Base-by-base conservation (phyloP, 2,329 filamentous ascomycete species). In the Apiospora hydei region DNA sequence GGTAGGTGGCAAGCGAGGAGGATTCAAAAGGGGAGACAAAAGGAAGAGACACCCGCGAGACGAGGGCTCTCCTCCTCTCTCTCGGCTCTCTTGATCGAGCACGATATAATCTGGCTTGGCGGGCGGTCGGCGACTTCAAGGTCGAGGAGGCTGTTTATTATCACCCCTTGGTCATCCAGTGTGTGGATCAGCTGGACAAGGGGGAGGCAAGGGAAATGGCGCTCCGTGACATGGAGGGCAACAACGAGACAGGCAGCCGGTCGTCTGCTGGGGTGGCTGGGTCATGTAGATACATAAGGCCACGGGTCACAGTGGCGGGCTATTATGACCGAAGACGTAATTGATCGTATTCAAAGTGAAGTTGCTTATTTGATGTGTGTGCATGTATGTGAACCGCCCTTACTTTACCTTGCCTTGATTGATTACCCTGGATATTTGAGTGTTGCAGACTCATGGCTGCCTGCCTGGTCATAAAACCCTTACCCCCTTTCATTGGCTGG, bases 271-370 rank as follows among this genome's bases (percentile, higher is more conserved):
- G 57, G n/a, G 30, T 24, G 30, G 18, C 18, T n/a, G 4, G 18
- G 30, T n/a, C 34, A 64, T 41, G 57, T 64, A 64, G 34, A 64
- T 24, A 64, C 46, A 49, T 49, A 38, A 34, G 18, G 57, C 57
- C 57, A 64, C 34, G 34, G 57, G 57, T 41, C 57, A 64, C 57
- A 24, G 57, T 64, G 57, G 57, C 57, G 18, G 57, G 57, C 57
- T 64, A 41, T 41, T 64, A 64, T 64, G 34, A 64, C 57, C 57
- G 34, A 41, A 11, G 34, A 64, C 8, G 34, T 38, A 61, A 61
- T 61, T 41, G 53, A n/a, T 61, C 30, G 30, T 64, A 64, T 64
- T 64, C 18, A 41, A 64, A 41, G 57, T 41, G 30, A 24, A n/a
- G 18, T 10, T 64, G 5, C 30, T 7, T 38, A 4, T 3, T 8